A percentile compares a stretch with the other conserved stretches of the same genome.
phyloP scores from a whole-genome alignment of 257 asterid species.

The Nicotiana otophora region DNA sequence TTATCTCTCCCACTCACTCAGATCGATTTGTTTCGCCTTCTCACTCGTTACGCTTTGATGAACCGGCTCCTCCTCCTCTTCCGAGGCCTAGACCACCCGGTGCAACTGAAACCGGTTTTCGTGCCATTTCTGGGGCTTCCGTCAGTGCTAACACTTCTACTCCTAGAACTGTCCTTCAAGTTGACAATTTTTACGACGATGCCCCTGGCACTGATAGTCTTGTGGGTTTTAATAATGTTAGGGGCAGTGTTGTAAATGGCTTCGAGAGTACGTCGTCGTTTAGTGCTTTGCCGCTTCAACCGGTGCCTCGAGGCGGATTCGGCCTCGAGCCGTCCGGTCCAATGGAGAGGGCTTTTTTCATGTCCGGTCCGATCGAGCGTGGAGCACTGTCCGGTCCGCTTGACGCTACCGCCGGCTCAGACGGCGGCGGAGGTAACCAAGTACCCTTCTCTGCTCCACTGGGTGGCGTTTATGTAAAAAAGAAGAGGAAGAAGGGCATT shows the following conservation, averaged over 20 bases:
- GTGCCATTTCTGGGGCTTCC: conserved; percentile 91
- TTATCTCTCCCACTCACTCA: conserved; percentile 79
- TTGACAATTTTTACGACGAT: conserved; percentile 51
- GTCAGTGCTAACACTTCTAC: conserved; percentile 84
- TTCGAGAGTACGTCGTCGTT: conserved; percentile 89
- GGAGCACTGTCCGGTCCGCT: conserved; percentile 91
- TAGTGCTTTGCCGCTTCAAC: conserved; percentile 85
- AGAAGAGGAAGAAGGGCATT: conserved; percentile 70
- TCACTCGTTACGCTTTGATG: conserved; percentile 88
- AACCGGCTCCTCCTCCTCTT: conserved; percentile 30
- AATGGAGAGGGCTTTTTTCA: conserved; percentile 75
- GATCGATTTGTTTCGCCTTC: conserved; percentile 90
- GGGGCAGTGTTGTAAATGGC: conserved; percentile 56
- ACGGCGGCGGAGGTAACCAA: conserved; percentile 18
- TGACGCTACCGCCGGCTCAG: conserved; percentile 32
- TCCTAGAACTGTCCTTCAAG: conserved; percentile 71
- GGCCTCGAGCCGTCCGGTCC: conserved; percentile 59
- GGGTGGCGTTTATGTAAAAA: conserved; percentile 65
- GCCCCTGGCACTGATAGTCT: conserved; percentile 25
- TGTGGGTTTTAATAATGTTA: conserved; percentile 38
- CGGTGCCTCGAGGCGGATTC: conserved; percentile 68
- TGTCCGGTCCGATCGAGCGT: conserved; percentile 96
- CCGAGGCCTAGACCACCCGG: conserved; percentile 36
- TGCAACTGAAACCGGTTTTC: conserved; percentile 65
- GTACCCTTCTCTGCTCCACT: conserved; percentile 91